These are phyloP conservation scores for Ustilago cynodontis DNA, from an alignment of 1,284 basidiomycete species.

Conservation along the genomic window DNA sequence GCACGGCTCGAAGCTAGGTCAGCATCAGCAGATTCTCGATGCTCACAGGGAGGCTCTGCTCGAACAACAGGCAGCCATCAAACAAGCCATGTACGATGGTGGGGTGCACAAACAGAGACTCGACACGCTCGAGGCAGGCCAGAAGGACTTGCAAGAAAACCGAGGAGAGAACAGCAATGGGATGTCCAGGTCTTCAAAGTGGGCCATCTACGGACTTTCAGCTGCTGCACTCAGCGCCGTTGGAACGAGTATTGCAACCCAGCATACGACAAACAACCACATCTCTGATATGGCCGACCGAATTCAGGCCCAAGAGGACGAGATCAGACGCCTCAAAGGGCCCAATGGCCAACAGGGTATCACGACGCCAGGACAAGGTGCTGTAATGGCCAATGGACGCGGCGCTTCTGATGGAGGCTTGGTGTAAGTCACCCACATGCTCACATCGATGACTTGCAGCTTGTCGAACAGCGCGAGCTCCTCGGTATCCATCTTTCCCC, in stretches of 20 bases:
- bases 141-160: background rate
- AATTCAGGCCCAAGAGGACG: background rate
- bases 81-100: too few species aligned
- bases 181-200: background rate
- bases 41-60: background rate
- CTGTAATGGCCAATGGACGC: background rate
- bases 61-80: background rate
- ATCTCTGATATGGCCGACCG: background rate
- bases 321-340: background rate
- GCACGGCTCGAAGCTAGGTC: background rate
- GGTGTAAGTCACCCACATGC: background rate
- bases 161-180: background rate
- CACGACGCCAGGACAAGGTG: background rate
- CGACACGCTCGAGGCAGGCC: background rate
- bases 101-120: too few species aligned
- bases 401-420: background rate
- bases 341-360: background rate
- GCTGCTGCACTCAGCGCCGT: background rate
- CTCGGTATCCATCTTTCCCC: background rate
- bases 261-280: background rate
- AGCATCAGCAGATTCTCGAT: background rate
- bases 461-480: background rate
- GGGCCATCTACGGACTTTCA: background rate
- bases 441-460: background rate
- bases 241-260: background rate